Base-by-base conservation (phyloP, 805 yeast genomes). In the Candida insectalens region DNA sequence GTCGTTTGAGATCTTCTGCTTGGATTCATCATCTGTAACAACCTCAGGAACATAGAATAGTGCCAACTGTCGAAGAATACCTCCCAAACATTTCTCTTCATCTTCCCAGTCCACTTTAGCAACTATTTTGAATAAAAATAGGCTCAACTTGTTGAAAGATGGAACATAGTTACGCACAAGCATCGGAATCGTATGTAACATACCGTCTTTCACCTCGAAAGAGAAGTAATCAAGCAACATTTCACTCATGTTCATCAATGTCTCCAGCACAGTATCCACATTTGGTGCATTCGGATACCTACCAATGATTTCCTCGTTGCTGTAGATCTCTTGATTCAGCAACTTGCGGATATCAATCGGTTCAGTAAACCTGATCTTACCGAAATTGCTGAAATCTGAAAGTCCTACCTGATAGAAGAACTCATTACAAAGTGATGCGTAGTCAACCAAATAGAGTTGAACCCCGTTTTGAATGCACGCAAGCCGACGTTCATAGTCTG, bases 381-480 rank as follows among this genome's bases (percentile, higher is more conserved):
- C 97, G 57, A 74, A 89, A 49, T 87, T 88, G 28, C 80, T 71
- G 55, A 92, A 85, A 38, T 83, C 84, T 1, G 79, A 58, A 10
- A 92, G 55, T 0, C 82, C 85, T 4, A 82, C 58, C 46, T 92
- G 96, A 54, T 87, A 92, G 47, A 82, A 87, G 36, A 85, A 62
- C 40, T 83, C 84, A 39, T 59, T 56, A 19, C 78, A 63, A 1
- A 83, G 51, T 0, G 82, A 67, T 0, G 79, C 84, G 53, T 85
- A 92, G 54, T 89, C 96, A 14, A 89, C 74, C 17, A 92, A 56
- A 50, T 70, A 80, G 10, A 92, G 60, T 37, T 76, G 74, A 6
- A 87, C 80, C 45, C 80, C 95, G 49, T 77, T 71, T 51, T 92
- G 98, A 29, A 89, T 63, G n/a, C 95, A 81, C 10, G 82, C 77